Evolutionary conservation across 2,329 filamentous ascomycete species (phyloP).

Genomic region (Colletotrichum magnum): DNA sequence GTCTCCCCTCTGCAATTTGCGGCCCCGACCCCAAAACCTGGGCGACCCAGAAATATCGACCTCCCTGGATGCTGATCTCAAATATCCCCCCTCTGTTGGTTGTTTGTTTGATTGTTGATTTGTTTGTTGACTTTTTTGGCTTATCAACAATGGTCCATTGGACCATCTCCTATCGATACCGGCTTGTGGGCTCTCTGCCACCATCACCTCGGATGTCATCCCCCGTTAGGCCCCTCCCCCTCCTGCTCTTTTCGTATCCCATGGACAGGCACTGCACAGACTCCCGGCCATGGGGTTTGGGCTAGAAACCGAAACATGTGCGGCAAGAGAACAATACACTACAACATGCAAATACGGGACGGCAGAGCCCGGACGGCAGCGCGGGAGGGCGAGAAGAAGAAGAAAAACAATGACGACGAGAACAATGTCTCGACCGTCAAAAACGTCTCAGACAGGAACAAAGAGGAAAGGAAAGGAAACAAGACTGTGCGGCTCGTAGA

Average conservation of each 20-base stretch:
- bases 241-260: conserved; percentile 1
- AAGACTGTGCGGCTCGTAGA: background rate
- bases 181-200: background rate
- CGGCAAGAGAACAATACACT: background rate
- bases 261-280: conserved; percentile 31
- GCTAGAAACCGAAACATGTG: background rate
- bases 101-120: conserved; percentile 30
- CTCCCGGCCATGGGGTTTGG: conserved; percentile 18
- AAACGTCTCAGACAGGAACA: too few species aligned
- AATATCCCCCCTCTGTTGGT: conserved; percentile 5
- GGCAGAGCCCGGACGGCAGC: background rate
- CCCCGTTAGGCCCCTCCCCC: conserved; percentile 7
- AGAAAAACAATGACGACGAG: background rate
- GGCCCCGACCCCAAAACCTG: conserved; percentile 23
- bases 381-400: background rate
- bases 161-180: conserved; percentile 34
- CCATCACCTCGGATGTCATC: background rate
- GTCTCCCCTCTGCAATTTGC: conserved; percentile 15
- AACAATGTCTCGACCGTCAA: background rate
- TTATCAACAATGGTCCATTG: conserved; percentile 14
- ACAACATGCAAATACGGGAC: background rate
- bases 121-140: conserved; percentile 11
- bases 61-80: background rate
- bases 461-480: background rate
- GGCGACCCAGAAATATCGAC: conserved; percentile 12